Evolutionary conservation across 495 filamentous ascomycete genomes (phyloP).

Genomic region (Pyrenula aspistea): DNA sequence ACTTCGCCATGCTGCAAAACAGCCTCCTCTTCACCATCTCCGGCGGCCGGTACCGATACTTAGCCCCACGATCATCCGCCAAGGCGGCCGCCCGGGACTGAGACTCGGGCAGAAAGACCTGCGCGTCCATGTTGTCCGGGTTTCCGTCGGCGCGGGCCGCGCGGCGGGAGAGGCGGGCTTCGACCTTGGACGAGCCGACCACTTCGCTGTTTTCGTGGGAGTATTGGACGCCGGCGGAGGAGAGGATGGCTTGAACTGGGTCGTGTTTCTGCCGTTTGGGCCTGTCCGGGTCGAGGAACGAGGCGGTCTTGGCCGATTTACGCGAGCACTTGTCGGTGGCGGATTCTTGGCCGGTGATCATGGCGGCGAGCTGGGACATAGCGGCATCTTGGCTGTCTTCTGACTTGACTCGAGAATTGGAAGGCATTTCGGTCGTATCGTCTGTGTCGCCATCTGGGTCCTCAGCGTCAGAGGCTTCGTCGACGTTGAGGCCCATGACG

Average conservation of each 20-base stretch:
- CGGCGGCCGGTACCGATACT: conserved; percentile 66
- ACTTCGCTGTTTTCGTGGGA: conserved; percentile 96
- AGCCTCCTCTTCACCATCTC: conserved; percentile 64
- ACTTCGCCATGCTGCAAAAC: conserved; percentile 79
- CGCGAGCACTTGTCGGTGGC: conserved; percentile 6
- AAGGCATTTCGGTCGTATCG: conserved; percentile 6
- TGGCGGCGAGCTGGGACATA: conserved; percentile 64
- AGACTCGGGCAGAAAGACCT: conserved; percentile 18
- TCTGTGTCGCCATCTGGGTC: conserved; percentile 33
- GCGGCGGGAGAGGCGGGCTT: conserved; percentile 63
- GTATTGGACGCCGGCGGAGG: conserved; percentile 83
- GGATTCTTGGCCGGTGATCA: conserved; percentile 44
- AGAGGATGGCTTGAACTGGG: conserved; percentile 78
- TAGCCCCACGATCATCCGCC: conserved; percentile 10
- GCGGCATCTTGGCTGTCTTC: conserved; percentile 46
- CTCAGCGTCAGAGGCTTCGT: conserved; percentile 36
- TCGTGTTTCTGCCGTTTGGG: conserved; percentile 44
- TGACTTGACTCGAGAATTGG: conserved; percentile 6
- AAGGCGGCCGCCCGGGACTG: neutral
- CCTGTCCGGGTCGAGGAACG: neutral
- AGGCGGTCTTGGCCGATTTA: conserved; percentile 12
- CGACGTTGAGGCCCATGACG: conserved; percentile 61
- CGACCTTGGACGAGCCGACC: conserved; percentile 75
- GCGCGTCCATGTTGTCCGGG: conserved; percentile 37
- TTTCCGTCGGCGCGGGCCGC: conserved; percentile 55